Evolutionary conservation across 345 rosid species (phyloP), one percentile per base, ranked within the genome.

Genomic region (Eutrema yunnanense): DNA sequence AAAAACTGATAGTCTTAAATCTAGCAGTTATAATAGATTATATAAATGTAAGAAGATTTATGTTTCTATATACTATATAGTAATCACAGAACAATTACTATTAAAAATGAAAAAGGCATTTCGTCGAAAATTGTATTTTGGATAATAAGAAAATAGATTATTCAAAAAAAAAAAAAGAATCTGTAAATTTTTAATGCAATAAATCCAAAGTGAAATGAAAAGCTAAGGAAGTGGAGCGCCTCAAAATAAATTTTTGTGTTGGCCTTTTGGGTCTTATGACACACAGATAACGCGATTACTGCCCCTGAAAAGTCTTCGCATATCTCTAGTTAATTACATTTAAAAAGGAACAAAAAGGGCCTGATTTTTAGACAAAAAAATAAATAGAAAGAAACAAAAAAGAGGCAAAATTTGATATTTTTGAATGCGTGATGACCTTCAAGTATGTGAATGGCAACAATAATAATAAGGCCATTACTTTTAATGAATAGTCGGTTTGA

Each of bases 151-250:
- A 48, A 48, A 34, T 33, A 16, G 3, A 47, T 16, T 4, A 14
- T 44, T 62, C 14, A 6, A 6, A 53, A 2, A 53, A 4, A 5
- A 10, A 13, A 4, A 52, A 51, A 29, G 56, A 62, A 62, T 16
- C 9, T 9, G 6, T 3, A 22, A 61, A 36, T 14, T 13, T 5
- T 29, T 5, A 74, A 74, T 33, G 49, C 72, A 59, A 9, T 60
- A 51, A 74, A 48, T 19, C 22, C 30, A 46, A 44, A 44, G 6
- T 9, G 32, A 32, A 9, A 41, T 49, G 40, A 50, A 74, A 73
- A 74, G 53, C 53, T 7, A 59, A 11, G 49, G 48, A 75, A 74
- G 63, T 74, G 78, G 73, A 74, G 73, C 67, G 78, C 69, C 73
- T 67, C 62, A 74, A 59, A 74, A 59, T 38, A 16, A 27, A 46